These are phyloP conservation scores for Nidula microcarpa DNA, from an alignment of 768 basidiomycete genomes.

Conservation along the genomic window DNA sequence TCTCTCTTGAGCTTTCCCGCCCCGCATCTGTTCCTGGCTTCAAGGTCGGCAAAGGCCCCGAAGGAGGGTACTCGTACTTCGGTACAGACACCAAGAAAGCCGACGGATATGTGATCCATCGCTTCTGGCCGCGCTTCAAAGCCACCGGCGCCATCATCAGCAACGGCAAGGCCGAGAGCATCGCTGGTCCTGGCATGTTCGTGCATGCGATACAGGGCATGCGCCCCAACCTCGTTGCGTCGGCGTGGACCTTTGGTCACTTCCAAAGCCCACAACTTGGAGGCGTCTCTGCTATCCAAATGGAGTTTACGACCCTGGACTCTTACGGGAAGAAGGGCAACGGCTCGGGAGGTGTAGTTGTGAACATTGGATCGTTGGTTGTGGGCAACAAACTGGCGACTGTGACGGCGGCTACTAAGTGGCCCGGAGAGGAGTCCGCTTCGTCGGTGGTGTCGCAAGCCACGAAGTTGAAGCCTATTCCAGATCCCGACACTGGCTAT, in stretches of 20 bases:
- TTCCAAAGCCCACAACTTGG: slow-evolving; percentile 78
- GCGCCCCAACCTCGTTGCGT: slow-evolving; percentile 90
- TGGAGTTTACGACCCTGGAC: slow-evolving; percentile 91
- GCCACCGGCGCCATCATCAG: slow-evolving; percentile 66
- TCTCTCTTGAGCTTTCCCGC: slow-evolving; percentile 71
- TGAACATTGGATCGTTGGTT: slow-evolving; percentile 85
- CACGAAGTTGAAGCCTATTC: slow-evolving; percentile 53
- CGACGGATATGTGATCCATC: slow-evolving; percentile 86
- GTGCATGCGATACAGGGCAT: slow-evolving; percentile 98
- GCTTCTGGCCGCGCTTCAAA: slow-evolving; percentile 79
- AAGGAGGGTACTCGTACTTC: slow-evolving; percentile 89
- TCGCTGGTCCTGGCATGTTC: slow-evolving; percentile 77
- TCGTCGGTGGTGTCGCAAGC: slow-evolving; percentile 60
- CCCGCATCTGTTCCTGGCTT: slow-evolving; percentile 76
- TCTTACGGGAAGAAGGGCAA: slow-evolving; percentile 74
- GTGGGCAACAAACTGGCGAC: slow-evolving; percentile 71
- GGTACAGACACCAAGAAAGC: slow-evolving; percentile 64
- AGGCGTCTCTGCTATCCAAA: slow-evolving; percentile 84
- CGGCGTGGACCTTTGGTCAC: slow-evolving; percentile 92
- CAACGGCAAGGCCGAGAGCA: slow-evolving; percentile 54
- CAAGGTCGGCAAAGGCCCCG: slow-evolving; percentile 85
- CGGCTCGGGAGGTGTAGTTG: slow-evolving; percentile 78
- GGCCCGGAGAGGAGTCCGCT: slow-evolving; percentile 56
- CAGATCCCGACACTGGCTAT: slow-evolving; percentile 84
- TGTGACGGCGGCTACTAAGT: slow-evolving; percentile 79